Base-by-base conservation (phyloP, 495 filamentous ascomycete species). In the Aspergillus kassunensis region DNA sequence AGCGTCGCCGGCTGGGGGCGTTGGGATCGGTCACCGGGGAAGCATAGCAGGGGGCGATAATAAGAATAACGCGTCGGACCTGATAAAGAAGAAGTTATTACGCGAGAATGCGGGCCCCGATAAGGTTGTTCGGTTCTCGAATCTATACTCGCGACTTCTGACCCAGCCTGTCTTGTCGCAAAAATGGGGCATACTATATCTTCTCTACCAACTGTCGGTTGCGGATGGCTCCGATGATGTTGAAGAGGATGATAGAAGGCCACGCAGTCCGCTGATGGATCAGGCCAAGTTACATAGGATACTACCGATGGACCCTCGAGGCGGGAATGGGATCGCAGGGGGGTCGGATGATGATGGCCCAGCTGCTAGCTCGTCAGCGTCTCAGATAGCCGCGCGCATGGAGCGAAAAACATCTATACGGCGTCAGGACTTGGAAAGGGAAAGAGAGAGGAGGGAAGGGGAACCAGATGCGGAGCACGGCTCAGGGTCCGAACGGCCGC, bases 131-230 rank as follows among this genome's bases (percentile, higher is more conserved):
- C 79, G 83, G 20, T 96, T 97, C 69, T 86, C 88, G 13, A 90
- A 93, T 63, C 78, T 97, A 41, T 95, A 92, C 71, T 87, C 89
- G 31, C 80, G 87, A 33, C 80, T 99, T 20, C 75, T 96, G 16
- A 87, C 90, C 21, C 85, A 95, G 57, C 91, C 92, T 4, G 91
- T 97, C 2, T 76, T 99, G 25, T 85, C 84, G 58, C 87, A 96
- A 66, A 99, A 97, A 80, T 97, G 92, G 90, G 90, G 87, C 2
- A 95, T 97, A 56, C 76, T 99, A 6, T 90, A 92, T 63, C 79
- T 99, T 36, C 82, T 99, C 18, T 86, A 90, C 61, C 86, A 87
- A 57, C 77, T 98, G 35, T 83, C 87, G 41, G 81, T 83, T 54
- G 83, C 85, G 23, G 64, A 71, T 15, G 66, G 68, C 6, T 11